Base-by-base conservation (phyloP, 129 eudicot genomes). In the Helianthus tuberosus region DNA sequence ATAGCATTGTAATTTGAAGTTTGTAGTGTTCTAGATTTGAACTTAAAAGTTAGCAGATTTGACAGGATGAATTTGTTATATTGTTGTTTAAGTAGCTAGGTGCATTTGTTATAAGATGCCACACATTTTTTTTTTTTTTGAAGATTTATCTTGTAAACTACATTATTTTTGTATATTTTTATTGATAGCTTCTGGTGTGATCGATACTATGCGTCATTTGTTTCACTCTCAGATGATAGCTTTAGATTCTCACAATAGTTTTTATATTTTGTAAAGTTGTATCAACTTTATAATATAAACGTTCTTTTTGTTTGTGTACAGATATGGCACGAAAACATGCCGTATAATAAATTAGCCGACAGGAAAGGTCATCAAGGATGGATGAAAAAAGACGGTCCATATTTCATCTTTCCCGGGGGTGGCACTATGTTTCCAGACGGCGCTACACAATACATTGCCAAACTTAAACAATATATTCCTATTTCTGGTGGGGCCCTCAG, bases 381-480 rank as follows among this genome's bases (percentile, higher is more conserved):
- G 99, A 95, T 95, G 99, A 95, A 95, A 82, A 86, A 63, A 81
- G 99, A 95, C 73, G 99, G 99, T 11, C 86, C 96, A 52, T 87
- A 91, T 81, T 95, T 95, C 80, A 78, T 95, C 66, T 95, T 95
- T 87, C 99, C 99, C 50, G 99, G 99, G 13, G 97, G 99, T 46
- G 99, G 99, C 49, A 91, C 99, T 41, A 95, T 95, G 99, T 95
- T 95, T 71, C 99, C 97, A 32, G 99, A 87, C 72, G 99, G 99
- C 74, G 99, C 99, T 15, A 87, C 82, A 55, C 96, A 88, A 71
- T 95, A 95, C 72, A 95, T 95, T 51, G 94, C 89, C 38, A 91
- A 95, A 80, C 97, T 91, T 54, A 89, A 89, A 76, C 97, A 95
- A 76, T 91, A 95, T 75, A 91, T 95, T 43, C 97, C 96, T 25